Base-by-base conservation (phyloP, 768 basidiomycete genomes). In the Tulasnella calospora region DNA sequence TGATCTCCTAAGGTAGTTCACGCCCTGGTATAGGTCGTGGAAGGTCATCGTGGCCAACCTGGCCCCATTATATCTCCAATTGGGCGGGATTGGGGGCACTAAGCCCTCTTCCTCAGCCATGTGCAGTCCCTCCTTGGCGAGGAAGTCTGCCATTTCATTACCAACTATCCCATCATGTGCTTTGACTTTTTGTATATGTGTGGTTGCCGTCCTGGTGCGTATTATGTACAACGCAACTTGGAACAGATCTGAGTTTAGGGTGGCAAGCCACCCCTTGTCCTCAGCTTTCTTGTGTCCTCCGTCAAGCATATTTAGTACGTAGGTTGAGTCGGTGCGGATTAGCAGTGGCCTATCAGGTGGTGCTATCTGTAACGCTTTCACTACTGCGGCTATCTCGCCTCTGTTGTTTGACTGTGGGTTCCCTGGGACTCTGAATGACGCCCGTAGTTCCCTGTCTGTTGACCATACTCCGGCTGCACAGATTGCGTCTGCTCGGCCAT, bases 401-500 rank as follows among this genome's bases (percentile, higher is more conserved):
- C 73, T 40, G 73, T 74, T 74, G 40, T 74, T 74, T 15, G 73
- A 35, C 6, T 23, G 73, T 19, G 73, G 73, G 7, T 74, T 3
- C 2, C 73, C 73, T 9, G 40, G 36, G 30, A 74, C 46, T 44
- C n/a, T 19, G 5, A 74, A 3, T 2, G 36, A 27, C 8, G 19
- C 21, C 6, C 40, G 4, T 2, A 6, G 9, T 51, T n/a, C 19
- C 5, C n/a, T 13, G 5, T 21, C 46, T 41, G 4, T n/a, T 44
- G 44, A 47, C 36, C 35, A 74, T 4, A 74, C n/a, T 57, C 73
- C 73, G 5, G 73, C 73, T 55, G 27, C 73, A 23, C 73, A 74
- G 2, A 3, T 23, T 23, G 73, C 40, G 73, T 74, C 23, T 47
- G 21, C 30, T 6, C 4, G 17, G 13, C 73, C 73, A 23, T 74